Evolutionary conservation across 2,329 filamentous ascomycete species (phyloP).

Genomic region (Rhytidhysteron rufulum): DNA sequence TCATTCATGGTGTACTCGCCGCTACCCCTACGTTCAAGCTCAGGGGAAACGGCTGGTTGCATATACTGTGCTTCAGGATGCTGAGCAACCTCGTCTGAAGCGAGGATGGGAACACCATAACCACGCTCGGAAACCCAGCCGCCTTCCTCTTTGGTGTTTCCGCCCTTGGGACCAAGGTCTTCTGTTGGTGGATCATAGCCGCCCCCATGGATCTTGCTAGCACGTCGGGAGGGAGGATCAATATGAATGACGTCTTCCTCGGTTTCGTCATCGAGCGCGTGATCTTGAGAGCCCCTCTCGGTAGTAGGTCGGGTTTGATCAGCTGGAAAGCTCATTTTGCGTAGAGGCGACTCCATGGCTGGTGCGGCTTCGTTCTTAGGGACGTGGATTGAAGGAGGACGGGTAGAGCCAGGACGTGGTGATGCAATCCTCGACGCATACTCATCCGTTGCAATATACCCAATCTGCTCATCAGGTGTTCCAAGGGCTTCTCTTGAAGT

Average conservation of each 20-base stretch:
- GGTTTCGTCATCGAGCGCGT: constrained; percentile 44
- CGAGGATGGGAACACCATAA: constrained; percentile 77
- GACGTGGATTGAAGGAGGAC: constrained; percentile 42
- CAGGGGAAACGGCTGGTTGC: constrained; percentile 78
- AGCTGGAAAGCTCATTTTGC: constrained; percentile 47
- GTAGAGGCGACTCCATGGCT: constrained; percentile 48
- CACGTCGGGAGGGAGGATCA: constrained; percentile 57
- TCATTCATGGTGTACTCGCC: constrained; percentile 50
- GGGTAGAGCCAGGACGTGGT: constrained; percentile 53
- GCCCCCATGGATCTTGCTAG: constrained; percentile 43
- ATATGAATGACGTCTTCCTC: constrained; percentile 71
- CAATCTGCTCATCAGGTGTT: constrained; percentile 87
- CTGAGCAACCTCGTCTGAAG: constrained; percentile 80
- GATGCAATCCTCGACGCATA: constrained; percentile 73
- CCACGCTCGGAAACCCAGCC: constrained; percentile 56
- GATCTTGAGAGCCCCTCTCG: constrained; percentile 16
- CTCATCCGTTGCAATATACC: constrained; percentile 81
- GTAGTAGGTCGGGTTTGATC: constrained; percentile 37
- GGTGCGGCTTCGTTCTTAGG: constrained; percentile 41
- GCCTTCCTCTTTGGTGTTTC: constrained; percentile 44
- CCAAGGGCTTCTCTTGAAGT: constrained; percentile 60
- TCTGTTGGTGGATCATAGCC: constrained; percentile 52
- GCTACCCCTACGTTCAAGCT: constrained; percentile 53
- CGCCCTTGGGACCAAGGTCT: constrained; percentile 45
- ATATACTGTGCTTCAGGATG: constrained; percentile 64